Evolutionary conservation across 495 filamentous ascomycete species (phyloP).

Genomic region (Collariella sp.): DNA sequence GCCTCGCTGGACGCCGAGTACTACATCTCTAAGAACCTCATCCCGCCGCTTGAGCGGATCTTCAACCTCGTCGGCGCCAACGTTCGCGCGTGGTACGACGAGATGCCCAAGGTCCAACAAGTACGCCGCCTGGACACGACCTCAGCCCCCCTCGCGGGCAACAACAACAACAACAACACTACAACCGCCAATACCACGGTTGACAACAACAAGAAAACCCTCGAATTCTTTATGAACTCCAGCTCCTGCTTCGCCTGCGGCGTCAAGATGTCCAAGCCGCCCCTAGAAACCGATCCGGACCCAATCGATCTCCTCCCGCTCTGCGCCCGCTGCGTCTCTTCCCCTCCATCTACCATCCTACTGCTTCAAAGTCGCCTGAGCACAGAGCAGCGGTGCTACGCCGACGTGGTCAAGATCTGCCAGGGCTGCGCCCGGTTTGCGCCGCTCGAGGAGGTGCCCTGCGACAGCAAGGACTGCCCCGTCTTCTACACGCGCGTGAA

Average conservation of each 20-base stretch:
- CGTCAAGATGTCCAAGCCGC: conserved; percentile 46
- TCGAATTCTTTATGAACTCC: conserved; percentile 82
- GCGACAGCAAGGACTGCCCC: conserved; percentile 86
- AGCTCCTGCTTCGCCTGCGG: conserved; percentile 72
- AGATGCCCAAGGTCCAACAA: conserved; percentile 86
- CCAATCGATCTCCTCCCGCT: conserved; percentile 28
- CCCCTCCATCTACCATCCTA: conserved; percentile 50
- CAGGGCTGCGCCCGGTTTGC: conserved; percentile 69
- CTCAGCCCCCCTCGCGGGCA: background rate
- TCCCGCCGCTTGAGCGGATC: conserved; percentile 90
- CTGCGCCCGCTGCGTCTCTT: conserved; percentile 53
- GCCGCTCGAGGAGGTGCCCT: conserved; percentile 62
- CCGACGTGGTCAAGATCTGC: conserved; percentile 67
- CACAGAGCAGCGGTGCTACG: conserved; percentile 52
- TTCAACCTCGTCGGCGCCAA: conserved; percentile 96
- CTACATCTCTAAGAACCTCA: conserved; percentile 91
- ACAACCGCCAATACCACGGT: too few relatives aligned
- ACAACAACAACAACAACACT: background rate
- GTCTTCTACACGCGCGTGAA: conserved; percentile 83
- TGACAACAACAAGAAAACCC: conserved; percentile 45
- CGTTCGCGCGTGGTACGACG: conserved; percentile 85
- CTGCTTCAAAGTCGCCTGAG: conserved; percentile 53
- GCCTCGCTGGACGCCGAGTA: conserved; percentile 91
- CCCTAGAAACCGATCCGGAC: background rate
- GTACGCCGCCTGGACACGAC: conserved; percentile 50